Evolutionary conservation across 768 basidiomycete genomes (phyloP).

Genomic region (Termitomyces sp.): DNA sequence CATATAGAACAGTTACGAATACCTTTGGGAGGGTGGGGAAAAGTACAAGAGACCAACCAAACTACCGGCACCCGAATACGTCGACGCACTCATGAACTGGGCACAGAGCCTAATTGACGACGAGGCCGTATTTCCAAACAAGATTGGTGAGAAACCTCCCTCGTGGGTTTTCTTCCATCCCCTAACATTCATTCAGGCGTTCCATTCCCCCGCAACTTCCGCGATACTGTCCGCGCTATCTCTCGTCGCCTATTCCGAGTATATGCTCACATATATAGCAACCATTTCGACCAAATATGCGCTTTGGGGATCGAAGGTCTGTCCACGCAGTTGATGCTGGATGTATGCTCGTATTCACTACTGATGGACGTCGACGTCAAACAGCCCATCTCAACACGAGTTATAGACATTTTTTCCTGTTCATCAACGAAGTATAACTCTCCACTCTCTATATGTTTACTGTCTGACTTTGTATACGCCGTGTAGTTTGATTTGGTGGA

Average conservation of each 20-base stretch:
- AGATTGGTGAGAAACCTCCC: constrained; percentile 60
- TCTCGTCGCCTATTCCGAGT: constrained; percentile 91
- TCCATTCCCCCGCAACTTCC: constrained; percentile 86
- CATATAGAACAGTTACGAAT: constrained; percentile 65
- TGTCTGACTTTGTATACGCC: constrained; percentile 5
- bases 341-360: background rate
- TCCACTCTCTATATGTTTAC: background rate
- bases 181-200: constrained; percentile 49
- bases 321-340: constrained; percentile 10
- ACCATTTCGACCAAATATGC: constrained; percentile 98
- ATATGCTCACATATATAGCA: constrained; percentile 98
- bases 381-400: constrained; percentile 97
- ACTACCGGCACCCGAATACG: constrained; percentile 92
- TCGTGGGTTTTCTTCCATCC: background rate
- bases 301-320: constrained; percentile 96
- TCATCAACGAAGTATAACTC: constrained; percentile 80
- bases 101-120: constrained; percentile 90
- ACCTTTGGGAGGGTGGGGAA: constrained; percentile 89
- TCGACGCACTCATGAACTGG: constrained; percentile 99
- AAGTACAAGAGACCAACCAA: constrained; percentile 90
- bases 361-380: background rate
- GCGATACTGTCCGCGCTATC: constrained; percentile 87
- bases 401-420: constrained; percentile 96
- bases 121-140: constrained; percentile 88
- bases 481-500: constrained; percentile 88